These are phyloP conservation scores for Alisma plantagoaquatica DNA, from an alignment of 106 monocot genomes.

Conservation along the genomic window DNA sequence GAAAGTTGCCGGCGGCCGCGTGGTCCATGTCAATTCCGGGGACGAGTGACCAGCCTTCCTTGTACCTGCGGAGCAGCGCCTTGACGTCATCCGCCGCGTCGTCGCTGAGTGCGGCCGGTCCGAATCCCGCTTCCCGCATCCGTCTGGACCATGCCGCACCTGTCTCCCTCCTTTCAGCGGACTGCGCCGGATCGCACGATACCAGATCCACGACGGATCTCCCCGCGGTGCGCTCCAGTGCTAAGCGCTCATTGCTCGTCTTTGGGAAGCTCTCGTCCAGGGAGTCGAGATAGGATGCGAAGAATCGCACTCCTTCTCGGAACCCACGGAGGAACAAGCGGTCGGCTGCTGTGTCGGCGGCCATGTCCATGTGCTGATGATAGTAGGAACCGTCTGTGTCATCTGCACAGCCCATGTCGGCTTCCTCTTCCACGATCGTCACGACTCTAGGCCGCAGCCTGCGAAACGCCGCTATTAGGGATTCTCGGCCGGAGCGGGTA, in stretches of 20 bases:
- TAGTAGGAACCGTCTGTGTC: no score
- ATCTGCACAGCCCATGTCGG: constrained; percentile 24
- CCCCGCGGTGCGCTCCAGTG: constrained; percentile 57
- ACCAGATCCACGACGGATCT: constrained; percentile 61
- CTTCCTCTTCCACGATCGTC: constrained; percentile 76
- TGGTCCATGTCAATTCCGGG: constrained; percentile 4
- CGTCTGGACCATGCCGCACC: constrained; percentile 38
- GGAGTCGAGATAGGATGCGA: constrained; percentile 57
- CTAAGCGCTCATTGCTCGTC: constrained; percentile 76
- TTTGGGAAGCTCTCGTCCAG: constrained; percentile 63
- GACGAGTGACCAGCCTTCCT: constrained; percentile 57
- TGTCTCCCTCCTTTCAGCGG: constrained; percentile 57
- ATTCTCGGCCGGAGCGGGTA: constrained; percentile 24
- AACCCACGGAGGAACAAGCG: constrained; percentile 39
- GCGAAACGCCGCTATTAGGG: constrained; percentile 19
- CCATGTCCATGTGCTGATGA: no score
- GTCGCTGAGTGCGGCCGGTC: constrained; percentile 48
- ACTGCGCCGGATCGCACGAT: constrained; percentile 43
- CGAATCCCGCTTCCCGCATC: constrained; percentile 42
- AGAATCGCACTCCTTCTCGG: constrained; percentile 42
- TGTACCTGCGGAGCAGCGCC: constrained; percentile 58
- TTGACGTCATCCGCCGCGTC: constrained; percentile 61
- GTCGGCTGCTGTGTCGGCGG: no score
- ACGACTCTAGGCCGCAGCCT: constrained; percentile 41
- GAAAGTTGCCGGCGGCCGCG: constrained; percentile 35